Percentiles rank a stretch among this genome's conserved stretches.
phyloP scores from a whole-genome alignment of 73 alveolate genomes.

The Paramecium tetraurelia region DNA sequence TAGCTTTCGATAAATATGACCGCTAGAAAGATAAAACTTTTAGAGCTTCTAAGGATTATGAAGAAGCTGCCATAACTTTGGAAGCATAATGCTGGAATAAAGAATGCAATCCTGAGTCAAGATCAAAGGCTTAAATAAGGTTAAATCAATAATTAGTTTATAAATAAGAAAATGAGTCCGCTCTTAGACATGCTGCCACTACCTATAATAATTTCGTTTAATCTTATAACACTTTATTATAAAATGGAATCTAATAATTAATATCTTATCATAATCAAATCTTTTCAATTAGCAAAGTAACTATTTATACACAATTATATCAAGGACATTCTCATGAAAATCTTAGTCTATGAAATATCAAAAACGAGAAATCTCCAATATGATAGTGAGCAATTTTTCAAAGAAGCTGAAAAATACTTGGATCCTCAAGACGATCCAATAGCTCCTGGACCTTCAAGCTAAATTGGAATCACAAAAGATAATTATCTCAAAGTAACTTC shows the following conservation, averaged over 20 bases:
- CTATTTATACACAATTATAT: not conserved
- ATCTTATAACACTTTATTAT: not conserved
- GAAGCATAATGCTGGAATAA: slow-evolving; percentile 38
- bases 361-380: slow-evolving; percentile 13
- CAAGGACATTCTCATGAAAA: slow-evolving; percentile 30
- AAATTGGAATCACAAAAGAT: not conserved
- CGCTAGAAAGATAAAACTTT: not conserved
- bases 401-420: slow-evolving; percentile 24
- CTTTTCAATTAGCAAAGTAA: slow-evolving; percentile 20
- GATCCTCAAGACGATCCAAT: slow-evolving; percentile 9
- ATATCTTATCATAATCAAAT: not conserved
- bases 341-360: slow-evolving; percentile 23
- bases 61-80: slow-evolving; percentile 40
- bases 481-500: not conserved
- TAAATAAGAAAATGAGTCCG: slow-evolving; percentile 16
- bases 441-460: slow-evolving; percentile 25
- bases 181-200: not conserved
- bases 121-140: not conserved
- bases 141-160: not conserved
- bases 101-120: slow-evolving; percentile 5
- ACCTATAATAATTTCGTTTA: not conserved
- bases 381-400: slow-evolving; percentile 39
- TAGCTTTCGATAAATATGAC: not conserved
- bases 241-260: not conserved
- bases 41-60: slow-evolving; percentile 29